Evolutionary conservation across 1,139 yeast species (phyloP).

Genomic region (Nakaseomyces sp.): DNA sequence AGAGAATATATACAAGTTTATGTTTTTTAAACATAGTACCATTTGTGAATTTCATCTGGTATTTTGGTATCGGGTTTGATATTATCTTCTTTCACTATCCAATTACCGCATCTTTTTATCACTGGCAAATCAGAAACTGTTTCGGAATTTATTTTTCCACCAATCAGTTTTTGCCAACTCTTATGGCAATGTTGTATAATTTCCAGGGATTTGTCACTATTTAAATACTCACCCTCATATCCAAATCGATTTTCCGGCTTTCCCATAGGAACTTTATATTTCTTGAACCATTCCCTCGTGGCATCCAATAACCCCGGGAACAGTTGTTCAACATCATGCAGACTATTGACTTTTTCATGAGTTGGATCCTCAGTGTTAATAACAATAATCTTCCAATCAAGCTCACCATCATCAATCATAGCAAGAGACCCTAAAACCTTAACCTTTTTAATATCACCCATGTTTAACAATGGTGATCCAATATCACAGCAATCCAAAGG

Average conservation of each 20-base stretch:
- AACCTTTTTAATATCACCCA: slow-evolving; percentile 69
- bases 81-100: slow-evolving; percentile 19
- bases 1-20: slow-evolving; percentile 30
- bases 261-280: slow-evolving; percentile 91
- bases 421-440: slow-evolving; percentile 92
- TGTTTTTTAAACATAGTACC: slow-evolving; percentile 28
- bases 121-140: slow-evolving; percentile 31
- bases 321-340: slow-evolving; percentile 70
- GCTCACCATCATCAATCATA: slow-evolving; percentile 90
- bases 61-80: slow-evolving; percentile 31
- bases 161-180: slow-evolving; percentile 66
- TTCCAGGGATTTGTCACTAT: slow-evolving; percentile 59
- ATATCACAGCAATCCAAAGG: slow-evolving; percentile 96
- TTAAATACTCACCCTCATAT: slow-evolving; percentile 70
- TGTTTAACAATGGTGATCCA: slow-evolving; percentile 50
- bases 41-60: slow-evolving; percentile 34
- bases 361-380: slow-evolving; percentile 77
- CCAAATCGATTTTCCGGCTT: slow-evolving; percentile 84
- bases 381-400: slow-evolving; percentile 93
- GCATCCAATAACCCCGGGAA: slow-evolving; percentile 83
- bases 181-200: slow-evolving; percentile 66
- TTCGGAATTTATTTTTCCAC: slow-evolving; percentile 39
- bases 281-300: slow-evolving; percentile 88
- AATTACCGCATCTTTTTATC: slow-evolving; percentile 28
- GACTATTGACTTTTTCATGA: slow-evolving; percentile 63